Evolutionary conservation across 2,329 filamentous ascomycete genomes (phyloP).

Genomic region (Venturia asperata): DNA sequence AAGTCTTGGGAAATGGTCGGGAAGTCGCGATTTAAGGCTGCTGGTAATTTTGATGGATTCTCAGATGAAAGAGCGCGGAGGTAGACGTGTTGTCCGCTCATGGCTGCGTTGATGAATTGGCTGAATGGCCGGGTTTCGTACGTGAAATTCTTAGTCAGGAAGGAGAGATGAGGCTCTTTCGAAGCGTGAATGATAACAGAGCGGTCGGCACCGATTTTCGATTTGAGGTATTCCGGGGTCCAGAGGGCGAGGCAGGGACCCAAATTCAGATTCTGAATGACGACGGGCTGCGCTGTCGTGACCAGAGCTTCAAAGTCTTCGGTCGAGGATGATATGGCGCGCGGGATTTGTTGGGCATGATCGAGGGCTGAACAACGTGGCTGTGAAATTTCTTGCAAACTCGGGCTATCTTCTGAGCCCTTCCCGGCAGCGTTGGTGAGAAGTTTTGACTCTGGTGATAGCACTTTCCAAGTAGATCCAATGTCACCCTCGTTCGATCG

Average conservation of each 20-base stretch:
- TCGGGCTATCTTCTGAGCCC: background rate
- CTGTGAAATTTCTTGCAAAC: background rate
- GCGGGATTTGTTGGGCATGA: background rate
- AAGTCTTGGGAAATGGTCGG: constrained; percentile 64
- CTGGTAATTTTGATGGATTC: constrained; percentile 60
- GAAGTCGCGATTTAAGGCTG: constrained; percentile 66
- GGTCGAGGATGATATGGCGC: background rate
- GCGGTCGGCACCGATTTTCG: constrained; percentile 34
- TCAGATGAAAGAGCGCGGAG: constrained; percentile 67
- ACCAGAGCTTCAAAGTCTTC: background rate
- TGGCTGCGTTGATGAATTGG: constrained; percentile 56
- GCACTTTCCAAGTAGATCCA: background rate
- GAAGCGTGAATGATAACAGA: constrained; percentile 70
- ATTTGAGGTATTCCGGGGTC: constrained; percentile 61
- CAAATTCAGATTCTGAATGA: constrained; percentile 59
- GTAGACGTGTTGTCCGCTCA: constrained; percentile 59
- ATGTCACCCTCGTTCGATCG: background rate
- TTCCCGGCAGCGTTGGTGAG: background rate
- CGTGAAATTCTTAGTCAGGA: constrained; percentile 76
- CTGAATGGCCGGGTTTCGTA: constrained; percentile 64
- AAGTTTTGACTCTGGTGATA: background rate
- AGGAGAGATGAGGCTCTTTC: constrained; percentile 62
- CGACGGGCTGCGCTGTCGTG: constrained; percentile 50
- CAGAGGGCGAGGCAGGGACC: constrained; percentile 62
- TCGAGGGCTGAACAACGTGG: background rate